phyloP scores from a whole-genome alignment of 2,329 filamentous ascomycete species.

The Apiospora phragmitis region DNA sequence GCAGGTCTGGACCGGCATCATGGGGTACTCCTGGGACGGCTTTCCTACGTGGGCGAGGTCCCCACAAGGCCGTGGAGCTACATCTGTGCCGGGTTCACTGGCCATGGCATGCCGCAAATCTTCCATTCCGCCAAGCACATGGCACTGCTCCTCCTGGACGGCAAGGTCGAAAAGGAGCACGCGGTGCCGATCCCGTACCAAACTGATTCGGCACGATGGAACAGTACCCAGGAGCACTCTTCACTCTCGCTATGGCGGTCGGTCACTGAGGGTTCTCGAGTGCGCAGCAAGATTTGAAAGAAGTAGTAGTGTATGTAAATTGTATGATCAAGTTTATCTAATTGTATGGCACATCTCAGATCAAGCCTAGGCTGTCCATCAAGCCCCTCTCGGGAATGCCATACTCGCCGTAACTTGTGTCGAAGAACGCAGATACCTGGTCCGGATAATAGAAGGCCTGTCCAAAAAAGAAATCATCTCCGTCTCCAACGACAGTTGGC shows the following conservation, averaged over 20 bases:
- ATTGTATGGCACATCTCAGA: background rate
- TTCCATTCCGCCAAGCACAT: conserved; percentile 35
- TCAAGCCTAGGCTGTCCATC: background rate
- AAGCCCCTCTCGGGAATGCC: background rate
- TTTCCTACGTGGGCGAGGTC: conserved; percentile 34
- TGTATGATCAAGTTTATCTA: background rate
- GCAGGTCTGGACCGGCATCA: conserved; percentile 43
- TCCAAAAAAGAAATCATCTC: background rate
- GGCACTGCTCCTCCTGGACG: conserved; percentile 17
- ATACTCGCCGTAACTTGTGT: conserved; percentile 5
- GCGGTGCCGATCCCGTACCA: background rate
- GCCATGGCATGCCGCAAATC: conserved; percentile 43
- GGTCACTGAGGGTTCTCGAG: background rate
- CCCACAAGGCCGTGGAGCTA: conserved; percentile 34
- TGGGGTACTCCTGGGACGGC: conserved; percentile 13
- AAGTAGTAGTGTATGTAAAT: background rate
- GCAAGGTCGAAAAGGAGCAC: background rate
- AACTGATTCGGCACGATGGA: background rate
- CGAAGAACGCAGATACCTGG: conserved; percentile 9
- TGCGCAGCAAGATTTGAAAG: background rate
- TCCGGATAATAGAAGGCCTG: background rate
- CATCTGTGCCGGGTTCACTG: conserved; percentile 41
- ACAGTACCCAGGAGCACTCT: background rate
- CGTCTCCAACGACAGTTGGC: background rate
- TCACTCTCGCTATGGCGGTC: conserved; percentile 2